A percentile compares a stretch with the other conserved stretches of the same genome.
These are phyloP conservation scores for Zymoseptoria pseudotritici DNA, from an alignment of 2,329 filamentous ascomycete genomes.

Conservation along the genomic window DNA sequence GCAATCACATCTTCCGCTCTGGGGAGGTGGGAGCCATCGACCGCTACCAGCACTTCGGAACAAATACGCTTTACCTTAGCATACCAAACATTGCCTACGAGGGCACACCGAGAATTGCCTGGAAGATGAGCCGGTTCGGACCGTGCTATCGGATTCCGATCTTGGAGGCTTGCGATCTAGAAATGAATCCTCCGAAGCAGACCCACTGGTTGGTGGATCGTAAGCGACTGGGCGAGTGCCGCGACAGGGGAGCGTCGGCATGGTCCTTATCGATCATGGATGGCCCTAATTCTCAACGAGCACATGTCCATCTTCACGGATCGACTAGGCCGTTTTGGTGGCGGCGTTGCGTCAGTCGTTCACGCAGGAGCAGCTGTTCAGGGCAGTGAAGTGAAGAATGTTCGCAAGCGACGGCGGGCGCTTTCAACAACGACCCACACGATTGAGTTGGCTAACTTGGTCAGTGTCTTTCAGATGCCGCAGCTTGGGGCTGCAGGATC, in stretches of 20 bases:
- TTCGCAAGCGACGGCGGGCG: neutral
- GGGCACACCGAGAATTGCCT: neutral
- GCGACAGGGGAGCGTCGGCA: neutral
- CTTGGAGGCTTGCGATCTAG: slow-evolving; percentile 12
- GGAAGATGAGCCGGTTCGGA: slow-evolving; percentile 11
- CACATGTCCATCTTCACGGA: neutral
- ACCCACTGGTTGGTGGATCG: slow-evolving; percentile 8
- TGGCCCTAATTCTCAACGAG: neutral
- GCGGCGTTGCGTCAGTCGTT: neutral
- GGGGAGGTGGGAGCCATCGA: neutral
- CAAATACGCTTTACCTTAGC: neutral
- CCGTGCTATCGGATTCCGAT: slow-evolving; percentile 11
- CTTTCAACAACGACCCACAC: neutral
- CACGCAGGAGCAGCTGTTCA: neutral
- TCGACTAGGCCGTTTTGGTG: neutral
- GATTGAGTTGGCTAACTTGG: neutral
- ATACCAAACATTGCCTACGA: neutral
- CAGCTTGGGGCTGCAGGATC: neutral
- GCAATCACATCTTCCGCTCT: slow-evolving; percentile 4
- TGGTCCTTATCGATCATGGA: neutral
- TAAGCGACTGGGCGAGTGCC: slow-evolving; percentile 10
- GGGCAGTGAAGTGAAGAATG: neutral
- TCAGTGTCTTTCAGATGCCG: slow-evolving; percentile 9
- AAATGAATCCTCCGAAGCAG: slow-evolving; percentile 12
- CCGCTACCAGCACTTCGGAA: neutral